Conservation (phyloP, 352 stramenopile species). For the Pythium folliculosum region DNA sequence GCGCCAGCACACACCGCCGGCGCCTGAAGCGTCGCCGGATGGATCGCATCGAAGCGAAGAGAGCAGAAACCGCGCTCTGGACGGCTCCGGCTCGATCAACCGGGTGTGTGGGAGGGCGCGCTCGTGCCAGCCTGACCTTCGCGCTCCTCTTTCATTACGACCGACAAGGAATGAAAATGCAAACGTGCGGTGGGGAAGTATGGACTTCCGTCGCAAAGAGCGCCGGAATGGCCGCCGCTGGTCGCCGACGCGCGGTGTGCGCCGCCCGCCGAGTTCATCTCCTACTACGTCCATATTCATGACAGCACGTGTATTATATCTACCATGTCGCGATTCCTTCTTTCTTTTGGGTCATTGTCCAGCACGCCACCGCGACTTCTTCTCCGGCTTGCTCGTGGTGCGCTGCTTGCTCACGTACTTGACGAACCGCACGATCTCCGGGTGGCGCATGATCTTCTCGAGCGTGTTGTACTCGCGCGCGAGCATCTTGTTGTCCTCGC, state of each 20-base stretch:
- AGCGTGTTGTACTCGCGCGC: slow-evolving; percentile 91
- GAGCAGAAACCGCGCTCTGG: neutral
- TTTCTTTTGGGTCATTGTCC: slow-evolving; percentile 9
- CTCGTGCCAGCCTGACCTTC: too few relatives aligned
- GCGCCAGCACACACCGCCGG: neutral
- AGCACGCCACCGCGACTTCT: slow-evolving; percentile 59
- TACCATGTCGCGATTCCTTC: neutral
- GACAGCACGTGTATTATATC: too few relatives aligned
- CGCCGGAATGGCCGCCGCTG: too few relatives aligned
- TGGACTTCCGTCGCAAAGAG: too few relatives aligned
- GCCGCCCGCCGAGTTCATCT: too few relatives aligned
- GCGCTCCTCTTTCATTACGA: too few relatives aligned
- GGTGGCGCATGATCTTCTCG: slow-evolving; percentile 90
- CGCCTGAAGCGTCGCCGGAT: neutral
- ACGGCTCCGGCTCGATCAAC: neutral
- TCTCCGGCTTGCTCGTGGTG: slow-evolving; percentile 53
- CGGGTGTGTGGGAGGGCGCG: neutral
- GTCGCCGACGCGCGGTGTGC: too few relatives aligned
- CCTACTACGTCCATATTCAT: too few relatives aligned
- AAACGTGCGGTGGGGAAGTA: too few relatives aligned
- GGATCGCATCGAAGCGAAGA: neutral
- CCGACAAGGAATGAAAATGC: too few relatives aligned
- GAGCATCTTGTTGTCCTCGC: slow-evolving; percentile 90
- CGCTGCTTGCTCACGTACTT: slow-evolving; percentile 92
- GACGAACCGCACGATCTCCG: slow-evolving; percentile 87